Evolutionary conservation across 2,329 filamentous ascomycete genomes (phyloP).

Genomic region (Monilinia fructicola): DNA sequence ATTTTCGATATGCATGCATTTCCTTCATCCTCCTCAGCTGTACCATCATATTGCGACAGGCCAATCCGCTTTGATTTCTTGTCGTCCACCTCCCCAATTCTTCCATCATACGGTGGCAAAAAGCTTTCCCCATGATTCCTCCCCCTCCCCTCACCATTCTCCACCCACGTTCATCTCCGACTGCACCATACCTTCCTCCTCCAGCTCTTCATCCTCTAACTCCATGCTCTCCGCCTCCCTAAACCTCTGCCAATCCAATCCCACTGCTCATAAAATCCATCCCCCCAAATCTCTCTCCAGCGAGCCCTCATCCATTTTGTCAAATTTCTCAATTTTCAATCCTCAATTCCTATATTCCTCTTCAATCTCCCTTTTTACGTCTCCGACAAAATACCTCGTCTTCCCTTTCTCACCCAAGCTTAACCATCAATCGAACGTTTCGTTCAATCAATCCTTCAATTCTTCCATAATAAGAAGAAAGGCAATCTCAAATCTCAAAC

Average conservation of each 20-base stretch:
- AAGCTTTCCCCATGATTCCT: no score
- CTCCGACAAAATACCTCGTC: neutral
- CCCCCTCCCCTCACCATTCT: no score
- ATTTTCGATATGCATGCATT: neutral
- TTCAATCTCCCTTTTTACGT: neutral
- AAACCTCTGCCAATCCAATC: constrained; percentile 16
- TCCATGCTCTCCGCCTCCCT: constrained; percentile 15
- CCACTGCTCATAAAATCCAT: constrained; percentile 15
- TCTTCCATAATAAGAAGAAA: no score
- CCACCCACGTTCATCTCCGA: neutral
- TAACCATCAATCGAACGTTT: neutral
- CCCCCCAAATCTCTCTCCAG: constrained; percentile 4
- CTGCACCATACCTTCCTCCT: neutral
- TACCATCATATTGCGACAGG: neutral
- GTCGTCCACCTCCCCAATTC: neutral
- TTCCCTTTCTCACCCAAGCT: neutral
- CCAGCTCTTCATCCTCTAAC: neutral
- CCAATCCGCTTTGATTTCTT: neutral
- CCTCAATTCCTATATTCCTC: no score
- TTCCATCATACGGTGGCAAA: constrained; percentile 4
- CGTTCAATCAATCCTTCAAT: no score
- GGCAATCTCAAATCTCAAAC: neutral
- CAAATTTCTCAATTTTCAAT: neutral
- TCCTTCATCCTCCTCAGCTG: neutral
- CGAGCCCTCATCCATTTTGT: neutral